phyloP scores from a whole-genome alignment of 345 rosid genomes.

The Salix purpurea region DNA sequence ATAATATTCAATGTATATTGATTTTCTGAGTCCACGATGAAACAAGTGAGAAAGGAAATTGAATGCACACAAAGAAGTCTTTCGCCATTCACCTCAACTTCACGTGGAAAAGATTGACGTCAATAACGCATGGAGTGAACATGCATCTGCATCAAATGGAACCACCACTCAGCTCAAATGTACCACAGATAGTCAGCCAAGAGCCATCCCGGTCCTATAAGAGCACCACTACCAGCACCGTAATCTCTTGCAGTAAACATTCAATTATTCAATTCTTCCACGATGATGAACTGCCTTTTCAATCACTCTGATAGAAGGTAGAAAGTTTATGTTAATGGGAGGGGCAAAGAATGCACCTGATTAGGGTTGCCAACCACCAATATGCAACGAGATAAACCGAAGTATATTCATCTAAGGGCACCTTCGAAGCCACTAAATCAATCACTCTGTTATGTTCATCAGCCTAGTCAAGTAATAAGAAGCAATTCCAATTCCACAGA shows the following conservation, averaged over 20 bases:
- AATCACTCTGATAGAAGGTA: background rate
- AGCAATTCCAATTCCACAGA: conserved; percentile 1
- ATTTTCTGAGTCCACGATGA: background rate
- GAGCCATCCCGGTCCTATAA: background rate
- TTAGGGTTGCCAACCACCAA: background rate
- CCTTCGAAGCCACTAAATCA: background rate
- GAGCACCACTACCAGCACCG: background rate
- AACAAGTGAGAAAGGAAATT: background rate
- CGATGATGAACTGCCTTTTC: background rate
- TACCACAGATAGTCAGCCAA: background rate
- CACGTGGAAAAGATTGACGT: background rate
- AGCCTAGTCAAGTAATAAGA: background rate
- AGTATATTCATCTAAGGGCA: background rate
- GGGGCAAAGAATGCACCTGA: background rate
- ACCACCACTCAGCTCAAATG: background rate
- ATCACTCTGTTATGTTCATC: background rate
- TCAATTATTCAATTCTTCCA: background rate
- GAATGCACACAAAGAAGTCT: background rate
- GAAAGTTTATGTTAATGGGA: background rate
- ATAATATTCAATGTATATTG: background rate
- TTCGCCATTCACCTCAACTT: background rate
- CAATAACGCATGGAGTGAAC: background rate
- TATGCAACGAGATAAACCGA: background rate
- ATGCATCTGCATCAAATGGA: background rate
- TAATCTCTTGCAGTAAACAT: background rate